phyloP scores from a whole-genome alignment of 2,329 filamentous ascomycete species.

The Rutstroemia sp. region DNA sequence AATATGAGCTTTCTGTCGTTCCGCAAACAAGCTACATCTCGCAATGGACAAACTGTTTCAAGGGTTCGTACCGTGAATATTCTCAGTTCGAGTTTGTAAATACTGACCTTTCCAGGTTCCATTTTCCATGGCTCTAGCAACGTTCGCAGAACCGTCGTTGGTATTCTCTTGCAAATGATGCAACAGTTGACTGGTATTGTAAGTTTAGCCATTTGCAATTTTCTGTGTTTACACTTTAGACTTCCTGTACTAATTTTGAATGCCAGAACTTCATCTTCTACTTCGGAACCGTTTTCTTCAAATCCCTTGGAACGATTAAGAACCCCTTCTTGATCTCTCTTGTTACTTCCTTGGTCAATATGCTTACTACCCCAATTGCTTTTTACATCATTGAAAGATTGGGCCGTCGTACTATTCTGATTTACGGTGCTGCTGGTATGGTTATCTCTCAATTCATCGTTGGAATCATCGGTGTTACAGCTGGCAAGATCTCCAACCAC shows the following conservation, averaged over 20 bases:
- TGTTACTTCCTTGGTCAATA: slow-evolving; percentile 84
- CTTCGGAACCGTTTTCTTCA: slow-evolving; percentile 79
- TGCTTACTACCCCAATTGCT: slow-evolving; percentile 74
- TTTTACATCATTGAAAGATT: slow-evolving; percentile 81
- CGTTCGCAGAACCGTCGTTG: slow-evolving; percentile 63
- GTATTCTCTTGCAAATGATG: slow-evolving; percentile 73
- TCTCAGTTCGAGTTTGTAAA: no score
- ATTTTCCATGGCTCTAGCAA: slow-evolving; percentile 56
- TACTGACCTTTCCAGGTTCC: not conserved
- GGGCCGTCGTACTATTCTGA: slow-evolving; percentile 72
- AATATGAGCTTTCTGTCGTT: slow-evolving; percentile 68
- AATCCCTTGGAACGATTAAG: slow-evolving; percentile 64
- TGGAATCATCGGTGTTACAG: slow-evolving; percentile 63
- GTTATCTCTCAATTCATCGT: slow-evolving; percentile 80
- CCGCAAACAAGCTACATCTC: slow-evolving; percentile 57
- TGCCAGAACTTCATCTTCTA: slow-evolving; percentile 76
- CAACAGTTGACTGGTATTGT: slow-evolving; percentile 65
- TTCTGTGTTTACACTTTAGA: no score
- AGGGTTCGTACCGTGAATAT: slow-evolving; percentile 31
- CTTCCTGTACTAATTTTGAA: no score
- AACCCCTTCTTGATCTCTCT: slow-evolving; percentile 79
- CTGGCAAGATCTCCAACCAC: slow-evolving; percentile 46
- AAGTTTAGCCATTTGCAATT: no score
- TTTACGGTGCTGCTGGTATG: slow-evolving; percentile 76
- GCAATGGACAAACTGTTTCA: slow-evolving; percentile 64